Conservation (phyloP, 305 asterid genomes). For the Fraxinus baroniana region DNA sequence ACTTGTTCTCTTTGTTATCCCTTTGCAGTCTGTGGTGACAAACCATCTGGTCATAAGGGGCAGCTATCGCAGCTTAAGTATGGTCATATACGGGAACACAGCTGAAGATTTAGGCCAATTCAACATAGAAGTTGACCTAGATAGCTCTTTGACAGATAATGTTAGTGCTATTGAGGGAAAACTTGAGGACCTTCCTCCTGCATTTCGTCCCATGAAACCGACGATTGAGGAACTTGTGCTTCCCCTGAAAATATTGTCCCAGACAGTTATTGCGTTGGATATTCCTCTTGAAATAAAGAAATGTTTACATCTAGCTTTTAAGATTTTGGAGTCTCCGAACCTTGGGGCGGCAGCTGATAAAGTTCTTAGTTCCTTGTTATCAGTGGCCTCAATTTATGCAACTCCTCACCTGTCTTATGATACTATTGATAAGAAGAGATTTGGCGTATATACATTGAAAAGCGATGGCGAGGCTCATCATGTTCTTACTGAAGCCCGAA, state of each 20-base stretch:
- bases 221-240: slow-evolving; percentile 66
- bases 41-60: slow-evolving; percentile 96
- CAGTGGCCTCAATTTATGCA: slow-evolving; percentile 54
- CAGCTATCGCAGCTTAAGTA: slow-evolving; percentile 92
- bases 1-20: slow-evolving; percentile 1
- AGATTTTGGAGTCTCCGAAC: slow-evolving; percentile 52
- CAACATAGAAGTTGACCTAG: slow-evolving; percentile 88
- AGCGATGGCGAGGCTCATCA: slow-evolving; percentile 30
- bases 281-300: slow-evolving; percentile 61
- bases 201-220: slow-evolving; percentile 60
- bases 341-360: slow-evolving; percentile 50
- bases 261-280: slow-evolving; percentile 43
- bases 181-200: slow-evolving; percentile 90
- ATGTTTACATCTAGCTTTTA: slow-evolving; percentile 50
- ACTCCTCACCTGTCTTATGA: slow-evolving; percentile 34
- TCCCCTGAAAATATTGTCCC: slow-evolving; percentile 61
- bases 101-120: slow-evolving; percentile 95
- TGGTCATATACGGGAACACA: slow-evolving; percentile 94
- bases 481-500: slow-evolving; percentile 53
- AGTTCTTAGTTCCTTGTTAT: slow-evolving; percentile 53
- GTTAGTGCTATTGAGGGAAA: slow-evolving; percentile 78
- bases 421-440: slow-evolving; percentile 35
- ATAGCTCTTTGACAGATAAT: slow-evolving; percentile 74
- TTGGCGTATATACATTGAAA: slow-evolving; percentile 25
- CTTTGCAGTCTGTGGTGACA: slow-evolving; percentile 76